Evolutionary conservation across 352 stramenopile species (phyloP).

Genomic region (Pythium phragmiticola): DNA sequence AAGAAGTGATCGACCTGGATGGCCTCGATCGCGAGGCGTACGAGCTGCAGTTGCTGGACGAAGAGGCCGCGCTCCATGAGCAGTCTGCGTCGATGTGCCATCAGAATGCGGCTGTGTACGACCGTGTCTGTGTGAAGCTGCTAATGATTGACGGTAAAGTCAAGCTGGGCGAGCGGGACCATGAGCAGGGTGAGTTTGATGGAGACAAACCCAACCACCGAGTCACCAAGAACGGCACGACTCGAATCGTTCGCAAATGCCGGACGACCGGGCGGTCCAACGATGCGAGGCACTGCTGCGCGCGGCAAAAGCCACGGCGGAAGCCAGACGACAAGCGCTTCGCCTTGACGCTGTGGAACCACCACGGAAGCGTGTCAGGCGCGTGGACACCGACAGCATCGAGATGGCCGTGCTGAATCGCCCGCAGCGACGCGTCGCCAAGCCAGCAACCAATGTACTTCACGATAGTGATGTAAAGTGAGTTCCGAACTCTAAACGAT

Average conservation of each 20-base stretch:
- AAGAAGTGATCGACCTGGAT: slow-evolving; percentile 9
- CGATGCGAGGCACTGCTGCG: slow-evolving; percentile 2
- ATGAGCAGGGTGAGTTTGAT: slow-evolving; percentile 17
- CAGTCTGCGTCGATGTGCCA: slow-evolving; percentile 1
- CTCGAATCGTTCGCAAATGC: slow-evolving; percentile 6
- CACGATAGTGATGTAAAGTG: not conserved
- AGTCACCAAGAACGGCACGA: not conserved
- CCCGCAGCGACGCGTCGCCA: not conserved
- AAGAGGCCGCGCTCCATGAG: slow-evolving; percentile 13
- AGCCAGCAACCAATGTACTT: slow-evolving; percentile 4
- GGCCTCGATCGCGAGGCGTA: slow-evolving; percentile 8
- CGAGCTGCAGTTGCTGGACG: slow-evolving; percentile 5
- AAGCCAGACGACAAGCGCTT: not conserved
- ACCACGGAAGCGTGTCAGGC: not conserved
- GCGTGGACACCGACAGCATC: not conserved
- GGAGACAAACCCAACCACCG: slow-evolving; percentile 17
- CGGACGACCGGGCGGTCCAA: not conserved
- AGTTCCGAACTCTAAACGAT: not conserved
- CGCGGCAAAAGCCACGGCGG: slow-evolving; percentile 5
- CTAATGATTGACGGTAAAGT: slow-evolving; percentile 13
- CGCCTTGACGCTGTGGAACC: not conserved
- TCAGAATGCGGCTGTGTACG: slow-evolving; percentile 6
- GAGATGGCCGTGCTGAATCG: slow-evolving; percentile 10
- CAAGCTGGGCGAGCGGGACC: slow-evolving; percentile 13
- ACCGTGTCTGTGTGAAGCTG: slow-evolving; percentile 3